phyloP scores from a whole-genome alignment of 2,329 filamentous ascomycete genomes.

The Macrophomina tecta region DNA sequence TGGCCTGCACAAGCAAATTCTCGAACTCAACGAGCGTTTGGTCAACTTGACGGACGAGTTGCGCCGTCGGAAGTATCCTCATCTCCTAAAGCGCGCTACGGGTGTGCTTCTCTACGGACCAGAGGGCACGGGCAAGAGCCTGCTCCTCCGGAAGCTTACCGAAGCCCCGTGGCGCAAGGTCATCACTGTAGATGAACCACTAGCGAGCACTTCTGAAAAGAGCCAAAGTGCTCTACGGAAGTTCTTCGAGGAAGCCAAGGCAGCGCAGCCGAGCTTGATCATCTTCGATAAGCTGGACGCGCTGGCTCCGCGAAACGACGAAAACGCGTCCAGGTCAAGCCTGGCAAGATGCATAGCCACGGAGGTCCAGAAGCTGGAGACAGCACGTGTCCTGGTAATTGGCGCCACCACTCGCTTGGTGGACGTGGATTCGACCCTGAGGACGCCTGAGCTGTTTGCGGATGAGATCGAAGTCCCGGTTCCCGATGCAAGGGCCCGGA shows the following conservation, averaged over 20 bases:
- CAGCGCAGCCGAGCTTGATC: slow-evolving; percentile 75
- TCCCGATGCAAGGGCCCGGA: slow-evolving; percentile 72
- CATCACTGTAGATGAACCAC: slow-evolving; percentile 62
- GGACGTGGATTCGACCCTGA: slow-evolving; percentile 73
- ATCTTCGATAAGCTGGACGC: slow-evolving; percentile 79
- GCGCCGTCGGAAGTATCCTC: slow-evolving; percentile 20
- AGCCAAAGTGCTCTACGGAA: slow-evolving; percentile 65
- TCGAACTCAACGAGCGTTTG: slow-evolving; percentile 71
- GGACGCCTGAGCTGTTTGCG: slow-evolving; percentile 68
- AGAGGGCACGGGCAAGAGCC: slow-evolving; percentile 82
- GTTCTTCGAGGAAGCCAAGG: slow-evolving; percentile 71
- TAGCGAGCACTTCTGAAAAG: slow-evolving; percentile 44
- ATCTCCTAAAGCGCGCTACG: slow-evolving; percentile 33
- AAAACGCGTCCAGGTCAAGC: slow-evolving; percentile 34
- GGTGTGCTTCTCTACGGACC: slow-evolving; percentile 80
- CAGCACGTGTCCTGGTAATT: slow-evolving; percentile 70
- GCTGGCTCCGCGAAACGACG: slow-evolving; percentile 66
- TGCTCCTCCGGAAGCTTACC: slow-evolving; percentile 72
- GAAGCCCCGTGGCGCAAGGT: slow-evolving; percentile 72
- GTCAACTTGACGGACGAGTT: slow-evolving; percentile 35
- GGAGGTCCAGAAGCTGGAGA: slow-evolving; percentile 24
- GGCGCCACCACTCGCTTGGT: slow-evolving; percentile 75
- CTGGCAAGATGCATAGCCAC: slow-evolving; percentile 22
- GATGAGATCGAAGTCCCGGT: slow-evolving; percentile 76
- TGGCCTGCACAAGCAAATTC: slow-evolving; percentile 69